phyloP scores from a whole-genome alignment of 768 basidiomycete species.

The Tephrocybe sp. region DNA sequence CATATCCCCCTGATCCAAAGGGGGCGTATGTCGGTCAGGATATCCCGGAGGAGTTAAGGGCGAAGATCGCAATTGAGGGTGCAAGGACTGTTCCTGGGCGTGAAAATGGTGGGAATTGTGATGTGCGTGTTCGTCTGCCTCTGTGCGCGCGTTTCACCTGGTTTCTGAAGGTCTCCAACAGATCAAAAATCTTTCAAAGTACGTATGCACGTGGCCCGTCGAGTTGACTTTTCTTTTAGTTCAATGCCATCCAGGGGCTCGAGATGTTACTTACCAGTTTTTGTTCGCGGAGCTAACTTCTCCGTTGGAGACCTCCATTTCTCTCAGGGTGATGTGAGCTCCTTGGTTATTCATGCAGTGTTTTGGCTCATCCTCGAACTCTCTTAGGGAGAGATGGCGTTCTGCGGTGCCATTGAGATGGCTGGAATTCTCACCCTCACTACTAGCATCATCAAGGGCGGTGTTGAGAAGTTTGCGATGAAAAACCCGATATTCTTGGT shows the following conservation, averaged over 20 bases:
- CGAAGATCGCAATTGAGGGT: constrained; percentile 62
- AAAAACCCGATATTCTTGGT: constrained; percentile 77
- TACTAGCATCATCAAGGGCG: constrained; percentile 70
- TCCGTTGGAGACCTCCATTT: constrained; percentile 81
- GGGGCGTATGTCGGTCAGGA: constrained; percentile 74
- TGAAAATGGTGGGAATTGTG: constrained; percentile 81
- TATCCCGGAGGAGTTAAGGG: constrained; percentile 38
- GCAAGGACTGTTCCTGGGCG: constrained; percentile 73
- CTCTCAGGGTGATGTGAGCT: constrained; percentile 66
- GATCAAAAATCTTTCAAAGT: constrained; percentile 78
- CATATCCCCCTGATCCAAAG: constrained; percentile 54
- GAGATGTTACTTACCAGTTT: constrained; percentile 75
- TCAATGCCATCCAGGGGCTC: constrained; percentile 46
- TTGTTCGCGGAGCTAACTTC: constrained; percentile 70
- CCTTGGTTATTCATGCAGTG: neutral
- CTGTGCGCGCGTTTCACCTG: neutral
- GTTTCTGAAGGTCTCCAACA: constrained; percentile 22
- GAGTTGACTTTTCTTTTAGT: neutral
- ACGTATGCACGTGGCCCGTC: neutral
- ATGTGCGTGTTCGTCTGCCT: constrained; percentile 37
- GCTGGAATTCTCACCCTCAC: constrained; percentile 73
- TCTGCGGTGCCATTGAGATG: constrained; percentile 81
- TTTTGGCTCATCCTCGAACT: constrained; percentile 2
- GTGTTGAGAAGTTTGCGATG: constrained; percentile 69
- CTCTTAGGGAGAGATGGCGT: constrained; percentile 62